Evolutionary conservation across 352 stramenopile species (phyloP), one percentile per base, ranked within the genome.

Genomic region (Globisporangium apiculatum): DNA sequence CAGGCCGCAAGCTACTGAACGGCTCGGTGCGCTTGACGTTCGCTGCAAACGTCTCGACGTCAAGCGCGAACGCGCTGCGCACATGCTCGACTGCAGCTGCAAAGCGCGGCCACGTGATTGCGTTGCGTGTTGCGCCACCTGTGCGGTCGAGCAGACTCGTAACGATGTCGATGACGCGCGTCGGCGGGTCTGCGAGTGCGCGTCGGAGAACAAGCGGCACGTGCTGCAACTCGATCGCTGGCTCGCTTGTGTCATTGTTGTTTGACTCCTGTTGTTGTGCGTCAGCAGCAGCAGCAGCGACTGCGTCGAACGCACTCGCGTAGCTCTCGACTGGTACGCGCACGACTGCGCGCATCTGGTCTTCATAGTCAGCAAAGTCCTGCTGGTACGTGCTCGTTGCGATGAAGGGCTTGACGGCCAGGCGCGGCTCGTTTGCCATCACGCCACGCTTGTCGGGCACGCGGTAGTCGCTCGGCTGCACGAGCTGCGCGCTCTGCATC

Each of bases 401-500:
- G 41, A 87, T 64, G 48, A 91, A 91, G 15, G 76, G 73, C 59
- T 81, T 81, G n/a, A 55, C 55, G 11, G 62, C 59, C 4, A 65
- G 62, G 17, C 58, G 52, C 38, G 68, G 60, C 36, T 86, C 68
- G 57, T 81, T 68, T 1, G 70, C 70, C 55, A 71, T 83, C 31
- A 89, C 68, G 24, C 73, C 71, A 8, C 77, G 71, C 48, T 79
- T 78, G 59, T 88, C 76, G 6, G 79, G 78, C 15, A 87, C 65
- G 51, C 67, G 66, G 60, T 94, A 88, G 70, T 93, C 62, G 35
- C 66, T 68, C 3, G 79, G 73, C 48, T 82, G 60, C 7, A 89
- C 79, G 11, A 53, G 38, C 41, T 76, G 65, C 24, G 60, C 68
- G 54, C 57, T 76, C 55, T 81, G 71, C 57, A 71, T 69, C 18